Base-by-base conservation (phyloP, 83 land plant species). In the Thuja plicata region DNA sequence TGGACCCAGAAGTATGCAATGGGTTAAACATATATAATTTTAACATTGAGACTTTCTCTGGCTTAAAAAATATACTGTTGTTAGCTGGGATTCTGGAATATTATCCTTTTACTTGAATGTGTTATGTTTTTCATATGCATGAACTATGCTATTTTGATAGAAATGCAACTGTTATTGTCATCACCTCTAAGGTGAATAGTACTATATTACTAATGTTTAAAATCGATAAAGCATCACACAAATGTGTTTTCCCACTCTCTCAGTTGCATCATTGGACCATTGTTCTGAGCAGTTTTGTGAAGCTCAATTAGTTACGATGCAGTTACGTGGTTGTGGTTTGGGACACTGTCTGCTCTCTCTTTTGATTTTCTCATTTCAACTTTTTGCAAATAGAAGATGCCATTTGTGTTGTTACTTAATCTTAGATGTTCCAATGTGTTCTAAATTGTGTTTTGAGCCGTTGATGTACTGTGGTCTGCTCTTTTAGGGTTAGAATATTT, bases 1-100 rank as follows among this genome's bases (percentile, higher is more conserved):
- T 90, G 91, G 91, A 90, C 91, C 81, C 91, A 90, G 82, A 90
- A 90, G 87, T 90, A 90, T 57, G 91, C 91, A 48, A 90, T 90
- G 91, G 91, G 91, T 87, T 90, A 76, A 43, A 30, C 24, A 82
- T 41, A 43, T n/a, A 43, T 8, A 46, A 82, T 43, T 41, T 43
- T 15, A 83, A 13, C 50, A 11, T 27, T 83, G 16, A 46, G 32
- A 40, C 46, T 38, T 40, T 11, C 41, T 24, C 46, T 80, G 46
- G 48, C 46, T 21, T 15, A 80, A 80, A 43, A 80, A 80, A 60
- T 6, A 19, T 3, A 19, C 54, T 46, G 48, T 83, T 46, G 2
- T 27, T 43, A 10, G 3, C 35, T n/a, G 15, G 84, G 46, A 37
- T 82, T 82, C 27, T 82, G 50, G 50, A 82, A 45, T 41, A 40